Evolutionary conservation across 169 alveolate genomes (phyloP).

Genomic region (Amoebophrya sp.): DNA sequence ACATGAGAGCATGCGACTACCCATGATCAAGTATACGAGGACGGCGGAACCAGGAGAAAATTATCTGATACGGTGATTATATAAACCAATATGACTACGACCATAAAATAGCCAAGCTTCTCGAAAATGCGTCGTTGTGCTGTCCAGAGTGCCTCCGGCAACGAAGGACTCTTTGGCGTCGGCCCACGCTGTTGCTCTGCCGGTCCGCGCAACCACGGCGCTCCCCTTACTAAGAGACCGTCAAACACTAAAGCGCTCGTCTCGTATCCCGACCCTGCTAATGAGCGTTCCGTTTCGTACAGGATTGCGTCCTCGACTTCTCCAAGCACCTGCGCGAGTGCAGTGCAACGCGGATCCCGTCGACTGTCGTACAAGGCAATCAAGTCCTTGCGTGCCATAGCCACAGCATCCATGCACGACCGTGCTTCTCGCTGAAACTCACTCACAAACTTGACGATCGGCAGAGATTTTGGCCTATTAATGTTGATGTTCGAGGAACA

Average conservation of each 20-base stretch:
- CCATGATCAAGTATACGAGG: too few species aligned
- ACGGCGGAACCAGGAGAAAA: too few species aligned
- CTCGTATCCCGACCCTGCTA: neutral
- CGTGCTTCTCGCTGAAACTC: neutral
- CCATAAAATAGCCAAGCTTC: neutral
- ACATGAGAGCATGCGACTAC: too few species aligned
- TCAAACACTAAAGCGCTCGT: neutral
- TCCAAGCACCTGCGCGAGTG: neutral
- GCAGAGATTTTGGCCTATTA: too few species aligned
- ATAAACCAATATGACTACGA: too few species aligned
- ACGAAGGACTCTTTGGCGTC: too few species aligned
- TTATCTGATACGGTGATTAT: too few species aligned
- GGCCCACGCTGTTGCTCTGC: too few species aligned
- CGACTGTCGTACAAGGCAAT: neutral
- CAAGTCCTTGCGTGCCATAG: neutral
- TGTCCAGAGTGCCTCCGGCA: neutral
- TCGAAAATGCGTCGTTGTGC: neutral
- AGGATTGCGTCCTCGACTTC: neutral
- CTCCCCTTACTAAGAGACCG: neutral
- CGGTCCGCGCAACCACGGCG: too few species aligned
- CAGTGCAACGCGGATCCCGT: neutral
- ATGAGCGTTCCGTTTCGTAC: neutral
- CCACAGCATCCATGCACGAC: neutral
- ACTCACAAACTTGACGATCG: too few species aligned
- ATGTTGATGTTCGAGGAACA: too few species aligned